phyloP scores from a whole-genome alignment of 805 yeast genomes.

The Myxozyma neglecta region DNA sequence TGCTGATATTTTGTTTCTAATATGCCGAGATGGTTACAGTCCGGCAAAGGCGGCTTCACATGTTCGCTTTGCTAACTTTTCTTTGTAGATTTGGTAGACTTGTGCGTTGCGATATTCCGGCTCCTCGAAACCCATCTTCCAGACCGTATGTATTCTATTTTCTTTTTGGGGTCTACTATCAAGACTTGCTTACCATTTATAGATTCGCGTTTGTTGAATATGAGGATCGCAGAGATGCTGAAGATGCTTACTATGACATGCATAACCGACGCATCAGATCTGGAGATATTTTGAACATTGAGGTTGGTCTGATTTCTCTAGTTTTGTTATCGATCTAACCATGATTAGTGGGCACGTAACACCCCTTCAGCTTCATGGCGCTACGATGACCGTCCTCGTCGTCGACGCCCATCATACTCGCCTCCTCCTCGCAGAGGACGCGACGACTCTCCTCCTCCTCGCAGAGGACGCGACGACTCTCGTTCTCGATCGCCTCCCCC shows the following conservation, averaged over 20 bases:
- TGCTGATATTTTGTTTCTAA: no score
- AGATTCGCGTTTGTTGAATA: conserved; percentile 39
- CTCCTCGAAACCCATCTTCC: conserved; percentile 33
- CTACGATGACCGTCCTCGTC: conserved; percentile 29
- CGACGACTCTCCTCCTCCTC: no score
- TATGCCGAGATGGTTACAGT: neutral
- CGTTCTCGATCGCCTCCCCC: conserved; percentile 8
- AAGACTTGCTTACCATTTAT: neutral
- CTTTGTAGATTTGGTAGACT: conserved; percentile 35
- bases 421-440: conserved; percentile 22
- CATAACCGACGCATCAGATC: conserved; percentile 34
- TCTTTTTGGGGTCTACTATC: neutral
- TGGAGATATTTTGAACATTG: conserved; percentile 36
- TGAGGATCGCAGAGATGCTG: conserved; percentile 39
- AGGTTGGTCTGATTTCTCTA: conserved; percentile 17
- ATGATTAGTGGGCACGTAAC: conserved; percentile 30
- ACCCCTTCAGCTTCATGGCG: conserved; percentile 33
- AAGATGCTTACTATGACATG: conserved; percentile 40
- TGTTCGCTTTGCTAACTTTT: neutral
- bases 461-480: conserved; percentile 8
- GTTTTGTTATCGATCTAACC: neutral
- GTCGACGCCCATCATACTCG: conserved; percentile 21
- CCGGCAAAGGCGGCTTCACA: neutral
- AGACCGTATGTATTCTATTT: conserved; percentile 27
- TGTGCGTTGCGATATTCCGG: conserved; percentile 39